phyloP scores from a whole-genome alignment of 2,329 filamentous ascomycete genomes.

The Hypoxylon sp. region DNA sequence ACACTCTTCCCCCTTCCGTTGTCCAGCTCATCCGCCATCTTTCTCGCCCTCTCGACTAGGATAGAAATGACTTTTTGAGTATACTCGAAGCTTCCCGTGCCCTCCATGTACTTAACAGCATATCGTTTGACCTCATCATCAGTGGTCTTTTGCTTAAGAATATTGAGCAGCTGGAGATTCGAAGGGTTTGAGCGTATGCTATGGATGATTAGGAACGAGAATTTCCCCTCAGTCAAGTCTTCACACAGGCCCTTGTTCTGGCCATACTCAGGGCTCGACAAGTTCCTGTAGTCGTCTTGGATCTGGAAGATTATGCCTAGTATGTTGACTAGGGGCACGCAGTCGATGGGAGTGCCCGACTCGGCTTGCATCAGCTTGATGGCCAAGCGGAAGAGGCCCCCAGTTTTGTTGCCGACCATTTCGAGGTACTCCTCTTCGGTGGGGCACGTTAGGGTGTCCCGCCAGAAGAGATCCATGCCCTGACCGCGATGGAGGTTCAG shows the following conservation, averaged over 20 bases:
- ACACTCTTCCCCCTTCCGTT: slow-evolving; percentile 68
- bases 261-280: slow-evolving; percentile 80
- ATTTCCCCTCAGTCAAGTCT: slow-evolving; percentile 97
- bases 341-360: slow-evolving; percentile 71
- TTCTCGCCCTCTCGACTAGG: slow-evolving; percentile 74
- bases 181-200: slow-evolving; percentile 82
- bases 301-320: slow-evolving; percentile 92
- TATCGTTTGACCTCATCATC: slow-evolving; percentile 93
- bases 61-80: slow-evolving; percentile 77
- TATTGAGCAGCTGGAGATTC: slow-evolving; percentile 88
- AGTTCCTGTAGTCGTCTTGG: slow-evolving; percentile 93
- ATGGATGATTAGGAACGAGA: slow-evolving; percentile 96
- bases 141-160: slow-evolving; percentile 88
- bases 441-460: slow-evolving; percentile 85
- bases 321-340: slow-evolving; percentile 86
- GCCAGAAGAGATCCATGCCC: slow-evolving; percentile 93
- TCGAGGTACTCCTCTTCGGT: slow-evolving; percentile 93
- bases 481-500: slow-evolving; percentile 88
- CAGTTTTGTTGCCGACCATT: slow-evolving; percentile 94
- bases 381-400: slow-evolving; percentile 85
- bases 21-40: slow-evolving; percentile 75
- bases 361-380: slow-evolving; percentile 92
- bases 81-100: slow-evolving; percentile 90
- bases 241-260: slow-evolving; percentile 95
- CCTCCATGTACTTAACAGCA: slow-evolving; percentile 91